phyloP scores from a whole-genome alignment of 495 filamentous ascomycete species.

The Daldinia childiae region DNA sequence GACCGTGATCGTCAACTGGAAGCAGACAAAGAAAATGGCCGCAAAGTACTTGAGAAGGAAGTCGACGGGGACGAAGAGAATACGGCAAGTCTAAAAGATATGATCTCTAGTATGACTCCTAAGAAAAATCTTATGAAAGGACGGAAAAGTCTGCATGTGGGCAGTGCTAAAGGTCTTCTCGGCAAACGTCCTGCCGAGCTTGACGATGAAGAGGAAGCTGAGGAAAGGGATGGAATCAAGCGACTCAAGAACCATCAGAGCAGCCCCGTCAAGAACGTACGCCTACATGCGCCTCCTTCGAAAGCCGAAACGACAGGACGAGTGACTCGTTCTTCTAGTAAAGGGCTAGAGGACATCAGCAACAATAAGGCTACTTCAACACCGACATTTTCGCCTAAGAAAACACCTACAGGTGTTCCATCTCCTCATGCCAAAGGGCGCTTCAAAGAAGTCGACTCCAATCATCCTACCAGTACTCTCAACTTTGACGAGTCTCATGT shows the following conservation, averaged over 20 bases:
- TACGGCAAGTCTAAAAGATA: slow-evolving; percentile 71
- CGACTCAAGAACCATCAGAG: slow-evolving; percentile 73
- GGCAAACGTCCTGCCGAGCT: slow-evolving; percentile 79
- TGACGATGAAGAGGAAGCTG: slow-evolving; percentile 74
- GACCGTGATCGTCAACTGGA: slow-evolving; percentile 74
- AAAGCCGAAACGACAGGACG: slow-evolving; percentile 71
- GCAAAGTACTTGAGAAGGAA: slow-evolving; percentile 61
- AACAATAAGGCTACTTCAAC: slow-evolving; percentile 52
- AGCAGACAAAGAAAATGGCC: slow-evolving; percentile 67
- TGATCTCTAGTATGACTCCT: slow-evolving; percentile 80
- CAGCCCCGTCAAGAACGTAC: slow-evolving; percentile 81
- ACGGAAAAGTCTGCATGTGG: slow-evolving; percentile 80
- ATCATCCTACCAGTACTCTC: slow-evolving; percentile 54
- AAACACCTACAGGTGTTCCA: slow-evolving; percentile 43
- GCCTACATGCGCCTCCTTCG: slow-evolving; percentile 70
- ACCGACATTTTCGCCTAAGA: slow-evolving; percentile 56
- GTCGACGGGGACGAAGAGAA: slow-evolving; percentile 65
- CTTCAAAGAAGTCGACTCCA: slow-evolving; percentile 58
- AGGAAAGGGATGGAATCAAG: slow-evolving; percentile 70
- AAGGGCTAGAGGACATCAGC: slow-evolving; percentile 46
- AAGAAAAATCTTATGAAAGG: slow-evolving; percentile 74
- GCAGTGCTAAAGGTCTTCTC: slow-evolving; percentile 76
- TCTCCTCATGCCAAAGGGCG: slow-evolving; percentile 62
- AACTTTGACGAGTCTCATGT: slow-evolving; percentile 56
- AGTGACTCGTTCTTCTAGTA: slow-evolving; percentile 63